Base-by-base conservation (phyloP, 768 basidiomycete genomes). In the Artomyces pyxidatus region DNA sequence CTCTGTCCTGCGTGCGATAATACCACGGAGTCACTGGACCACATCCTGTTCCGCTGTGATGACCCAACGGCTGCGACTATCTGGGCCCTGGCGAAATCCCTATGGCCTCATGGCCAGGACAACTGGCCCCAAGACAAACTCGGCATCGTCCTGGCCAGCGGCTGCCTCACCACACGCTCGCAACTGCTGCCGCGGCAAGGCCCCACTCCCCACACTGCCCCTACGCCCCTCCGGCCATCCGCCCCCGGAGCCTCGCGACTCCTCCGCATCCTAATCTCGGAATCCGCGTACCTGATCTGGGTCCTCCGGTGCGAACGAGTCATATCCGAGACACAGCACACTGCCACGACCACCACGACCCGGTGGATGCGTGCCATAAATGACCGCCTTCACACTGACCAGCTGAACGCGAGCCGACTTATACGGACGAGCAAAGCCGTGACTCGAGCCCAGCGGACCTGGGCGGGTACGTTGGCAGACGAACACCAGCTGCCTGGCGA, bases 271-370 rank as follows among this genome's bases (percentile, higher is more conserved):
- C 11, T 51, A 0, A 41, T 51, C 11, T 51, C 50, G 1, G 44
- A 51, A 42, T 11, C 38, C 1, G 29, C 39, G 1, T 17, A 51
- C 38, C 39, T 51, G 1, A 51, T 46, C 3, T 51, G 50, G 50
- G 44, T 45, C 3, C 21, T 51, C 4, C 10, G 50, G 23, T 51
- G 50, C 39, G 38, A 45, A 8, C 21, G 38, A 6, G 16, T 12
- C 2, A 50, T 50, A 3, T 9, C 12, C 6, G 32, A n/a, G 11
- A 10, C 11, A 10, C 10, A 10, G 32, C 32, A 35, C 32, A 35
- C 32, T 2, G 1, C 32, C 32, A 35, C 3, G n/a, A 11, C 32
- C 10, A 35, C n/a, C 3, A 35, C 32, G 32, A 35, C 10, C 2
- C 10, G 32, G n/a, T 35, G 32, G 42, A 9, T 9, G 1, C n/a